Percentiles rank a stretch among this genome's conserved stretches.
phyloP scores from a whole-genome alignment of 148 eudicot species.

The Cornus suecica region DNA sequence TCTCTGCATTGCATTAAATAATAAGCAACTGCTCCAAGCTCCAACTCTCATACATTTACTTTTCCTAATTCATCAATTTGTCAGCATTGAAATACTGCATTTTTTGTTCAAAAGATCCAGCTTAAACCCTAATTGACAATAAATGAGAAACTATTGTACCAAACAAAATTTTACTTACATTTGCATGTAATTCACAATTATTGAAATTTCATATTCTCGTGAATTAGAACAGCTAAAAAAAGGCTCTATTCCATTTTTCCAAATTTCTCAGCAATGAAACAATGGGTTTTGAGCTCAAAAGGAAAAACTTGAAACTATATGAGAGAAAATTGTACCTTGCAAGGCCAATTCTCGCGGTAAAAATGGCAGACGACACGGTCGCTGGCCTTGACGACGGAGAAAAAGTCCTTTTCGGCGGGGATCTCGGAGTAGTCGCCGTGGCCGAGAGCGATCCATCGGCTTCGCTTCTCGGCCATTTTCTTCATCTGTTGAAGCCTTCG shows the following conservation, averaged over 20 bases:
- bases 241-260: not conserved
- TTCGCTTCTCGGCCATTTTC: conserved; percentile 89
- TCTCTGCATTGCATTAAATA: not conserved
- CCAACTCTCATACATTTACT: not conserved
- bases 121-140: not conserved
- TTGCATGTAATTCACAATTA: no score
- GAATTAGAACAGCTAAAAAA: no score
- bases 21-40: not conserved
- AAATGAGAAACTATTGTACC: conserved; percentile 29
- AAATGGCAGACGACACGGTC: conserved; percentile 94
- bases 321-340: conserved; percentile 51
- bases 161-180: no score
- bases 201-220: no score
- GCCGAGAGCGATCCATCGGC: conserved; percentile 79
- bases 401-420: conserved; percentile 79
- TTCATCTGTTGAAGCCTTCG: conserved; percentile 88
- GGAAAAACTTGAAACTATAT: not conserved
- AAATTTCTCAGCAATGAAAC: conserved; percentile 2
- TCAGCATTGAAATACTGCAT: not conserved
- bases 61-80: not conserved
- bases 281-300: not conserved
- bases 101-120: not conserved
- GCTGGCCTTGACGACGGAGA: conserved; percentile 76
- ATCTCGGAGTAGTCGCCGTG: conserved; percentile 94
- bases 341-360: conserved; percentile 98